phyloP scores from a whole-genome alignment of 495 filamentous ascomycete genomes.

The Xylaria curta region DNA sequence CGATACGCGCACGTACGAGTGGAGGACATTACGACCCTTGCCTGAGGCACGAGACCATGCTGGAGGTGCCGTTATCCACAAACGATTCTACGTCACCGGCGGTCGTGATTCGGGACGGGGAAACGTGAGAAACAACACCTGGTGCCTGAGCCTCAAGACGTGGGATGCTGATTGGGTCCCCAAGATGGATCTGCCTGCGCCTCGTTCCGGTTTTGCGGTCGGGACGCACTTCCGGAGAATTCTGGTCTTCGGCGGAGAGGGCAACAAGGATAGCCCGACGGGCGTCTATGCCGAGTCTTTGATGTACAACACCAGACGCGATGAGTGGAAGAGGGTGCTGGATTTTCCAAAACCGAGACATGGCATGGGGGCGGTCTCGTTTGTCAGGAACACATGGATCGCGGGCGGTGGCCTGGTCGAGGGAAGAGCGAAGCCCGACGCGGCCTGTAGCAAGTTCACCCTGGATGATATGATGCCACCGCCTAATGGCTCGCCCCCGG shows the following conservation, averaged over 20 bases:
- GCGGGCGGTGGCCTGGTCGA: neutral
- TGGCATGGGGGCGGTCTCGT: neutral
- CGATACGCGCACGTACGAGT: conserved; percentile 37
- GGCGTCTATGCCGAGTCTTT: neutral
- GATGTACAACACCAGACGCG: neutral
- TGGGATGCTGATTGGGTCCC: conserved; percentile 36
- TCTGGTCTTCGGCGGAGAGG: conserved; percentile 53
- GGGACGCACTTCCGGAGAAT: conserved; percentile 42
- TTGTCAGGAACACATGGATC: neutral
- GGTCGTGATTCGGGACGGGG: conserved; percentile 39
- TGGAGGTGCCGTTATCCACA: conserved; percentile 39
- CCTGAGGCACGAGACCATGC: conserved; percentile 48
- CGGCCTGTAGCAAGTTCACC: neutral
- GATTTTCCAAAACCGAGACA: neutral
- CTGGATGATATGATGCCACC: neutral
- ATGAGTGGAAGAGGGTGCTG: neutral
- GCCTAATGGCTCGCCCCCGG: too few species aligned
- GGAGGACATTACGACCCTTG: conserved; percentile 42
- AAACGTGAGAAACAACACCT: conserved; percentile 44
- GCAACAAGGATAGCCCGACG: conserved; percentile 29
- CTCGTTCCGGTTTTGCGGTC: conserved; percentile 43
- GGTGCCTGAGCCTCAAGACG: conserved; percentile 42
- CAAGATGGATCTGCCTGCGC: conserved; percentile 39
- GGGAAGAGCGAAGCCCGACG: neutral
- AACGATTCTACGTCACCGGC: conserved; percentile 47